A percentile compares a stretch with the other conserved stretches of the same genome.
Conservation (phyloP, 2,329 filamentous ascomycete genomes). For the Fusarium cyanostomum region DNA sequence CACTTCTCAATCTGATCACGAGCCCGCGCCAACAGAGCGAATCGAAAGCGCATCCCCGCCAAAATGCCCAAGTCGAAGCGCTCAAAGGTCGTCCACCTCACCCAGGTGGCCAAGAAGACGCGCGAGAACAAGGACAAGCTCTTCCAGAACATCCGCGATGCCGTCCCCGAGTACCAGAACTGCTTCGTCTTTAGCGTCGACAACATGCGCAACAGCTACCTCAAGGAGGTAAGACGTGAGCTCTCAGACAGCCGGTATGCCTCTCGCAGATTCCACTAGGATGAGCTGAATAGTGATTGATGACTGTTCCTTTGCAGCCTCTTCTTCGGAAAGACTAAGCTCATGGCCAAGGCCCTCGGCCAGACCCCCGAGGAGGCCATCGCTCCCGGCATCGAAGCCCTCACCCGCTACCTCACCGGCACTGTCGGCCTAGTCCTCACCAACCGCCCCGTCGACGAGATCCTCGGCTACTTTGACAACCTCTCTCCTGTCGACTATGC, state of each 20-base stretch:
- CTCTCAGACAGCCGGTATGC: constrained; percentile 83
- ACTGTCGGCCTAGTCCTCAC: constrained; percentile 93
- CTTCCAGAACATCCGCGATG: constrained; percentile 87
- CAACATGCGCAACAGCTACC: constrained; percentile 97
- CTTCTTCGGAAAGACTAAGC: constrained; percentile 99
- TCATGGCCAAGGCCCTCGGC: constrained; percentile 96
- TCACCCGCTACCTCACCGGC: constrained; percentile 77
- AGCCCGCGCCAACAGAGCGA: constrained; percentile 6
- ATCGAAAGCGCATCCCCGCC: constrained; percentile 27
- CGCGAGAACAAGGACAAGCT: constrained; percentile 91
- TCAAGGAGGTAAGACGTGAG: constrained; percentile 89
- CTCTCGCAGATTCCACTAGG: neutral
- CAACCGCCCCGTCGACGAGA: constrained; percentile 72
- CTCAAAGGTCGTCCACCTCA: constrained; percentile 86
- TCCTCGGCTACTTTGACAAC: constrained; percentile 76
- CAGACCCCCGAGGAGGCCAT: constrained; percentile 79
- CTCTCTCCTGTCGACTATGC: constrained; percentile 88
- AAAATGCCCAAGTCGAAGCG: constrained; percentile 97
- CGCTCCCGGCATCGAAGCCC: constrained; percentile 77
- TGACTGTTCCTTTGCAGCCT: constrained; percentile 62
- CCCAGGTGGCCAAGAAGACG: constrained; percentile 90
- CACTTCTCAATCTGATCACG: constrained; percentile 5
- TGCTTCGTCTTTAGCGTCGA: constrained; percentile 94
- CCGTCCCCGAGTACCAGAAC: constrained; percentile 85
- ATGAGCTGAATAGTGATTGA: constrained; percentile 5